A percentile compares a stretch with the other conserved stretches of the same genome.
Conservation (phyloP, 805 yeast species). For the Pichia exigua region DNA sequence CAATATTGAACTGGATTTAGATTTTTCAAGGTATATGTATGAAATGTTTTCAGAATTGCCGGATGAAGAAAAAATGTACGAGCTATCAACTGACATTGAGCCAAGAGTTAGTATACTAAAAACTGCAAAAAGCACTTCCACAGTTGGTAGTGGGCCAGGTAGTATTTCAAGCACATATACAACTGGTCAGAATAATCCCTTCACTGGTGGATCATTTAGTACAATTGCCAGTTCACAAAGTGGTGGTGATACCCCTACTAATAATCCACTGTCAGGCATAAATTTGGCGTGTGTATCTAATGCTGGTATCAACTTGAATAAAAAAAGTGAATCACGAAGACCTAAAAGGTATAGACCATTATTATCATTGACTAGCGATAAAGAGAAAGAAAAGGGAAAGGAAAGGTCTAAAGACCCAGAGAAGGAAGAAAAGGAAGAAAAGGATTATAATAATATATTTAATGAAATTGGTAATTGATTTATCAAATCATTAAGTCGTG, state of each 20-base stretch:
- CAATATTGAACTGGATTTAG: slow-evolving; percentile 55
- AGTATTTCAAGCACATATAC: neutral
- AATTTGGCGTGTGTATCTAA: neutral
- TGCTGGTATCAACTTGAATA: neutral
- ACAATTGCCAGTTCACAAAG: neutral
- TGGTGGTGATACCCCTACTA: neutral
- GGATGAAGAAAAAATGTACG: slow-evolving; percentile 74
- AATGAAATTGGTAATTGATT: neutral
- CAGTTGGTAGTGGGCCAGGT: neutral
- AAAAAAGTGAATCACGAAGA: neutral
- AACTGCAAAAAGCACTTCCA: neutral
- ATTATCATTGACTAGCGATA: slow-evolving; percentile 1
- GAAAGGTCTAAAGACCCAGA: neutral
- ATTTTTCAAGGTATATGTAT: slow-evolving; percentile 51
- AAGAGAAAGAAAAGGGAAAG: slow-evolving; percentile 2
- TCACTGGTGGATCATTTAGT: slow-evolving; percentile 3
- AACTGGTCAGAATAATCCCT: neutral
- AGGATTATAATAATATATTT: neutral
- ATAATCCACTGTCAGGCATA: neutral
- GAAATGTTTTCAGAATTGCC: slow-evolving; percentile 52
- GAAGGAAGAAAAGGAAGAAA: neutral
- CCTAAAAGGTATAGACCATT: slow-evolving; percentile 6
- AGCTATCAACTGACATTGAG: slow-evolving; percentile 64
- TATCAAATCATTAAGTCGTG: neutral
- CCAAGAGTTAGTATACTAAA: slow-evolving; percentile 46